Base-by-base conservation (phyloP, 805 yeast genomes). In the Maudiozyma saulgeensis region DNA sequence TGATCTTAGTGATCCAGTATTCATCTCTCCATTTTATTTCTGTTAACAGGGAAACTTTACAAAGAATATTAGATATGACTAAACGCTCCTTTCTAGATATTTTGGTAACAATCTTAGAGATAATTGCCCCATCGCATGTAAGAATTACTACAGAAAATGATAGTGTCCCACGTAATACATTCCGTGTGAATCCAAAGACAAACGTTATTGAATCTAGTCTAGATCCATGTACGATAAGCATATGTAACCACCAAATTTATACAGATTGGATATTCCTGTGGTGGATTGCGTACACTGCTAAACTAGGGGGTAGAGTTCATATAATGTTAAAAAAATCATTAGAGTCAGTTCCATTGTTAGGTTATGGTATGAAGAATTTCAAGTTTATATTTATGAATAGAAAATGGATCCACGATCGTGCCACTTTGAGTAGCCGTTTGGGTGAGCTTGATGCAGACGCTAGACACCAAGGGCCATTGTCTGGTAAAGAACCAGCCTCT, bases 201-300 rank as follows among this genome's bases (percentile, higher is more conserved):
- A 56, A 61, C 2, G 52, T 58, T 44, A 51, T 64, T 13, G 16
- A 50, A 7, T 63, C 68, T 3, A 48, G 48, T n/a, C 58, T 82
- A 42, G 64, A 71, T 7, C 77, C 77, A 19, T 75, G 80, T 39
- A 74, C 86, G 0, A 75, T 91, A 2, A 63, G 84, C 43, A 82
- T 90, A 35, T 79, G 93, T n/a, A 91, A 91, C 62, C 98, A 91
- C 66, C 97, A 90, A 68, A 83, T 91, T 23, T 91, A 91, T 64
- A 81, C 91, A 3, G 99, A 91, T 64, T 91, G 99, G 99, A 74
- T 85, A 11, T 89, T 79, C 58, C 56, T 88, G 49, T 91, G 99
- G 99, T 91, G 87, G 79, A 52, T 86, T 19, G 72, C 86, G 0
- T 84, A 87, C 63, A 75, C 89, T 6, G 78, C 87, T 12, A 65